Evolutionary conservation across 345 rosid species (phyloP), one percentile per base, ranked within the genome.

Genomic region (Streptanthus diversifolius): DNA sequence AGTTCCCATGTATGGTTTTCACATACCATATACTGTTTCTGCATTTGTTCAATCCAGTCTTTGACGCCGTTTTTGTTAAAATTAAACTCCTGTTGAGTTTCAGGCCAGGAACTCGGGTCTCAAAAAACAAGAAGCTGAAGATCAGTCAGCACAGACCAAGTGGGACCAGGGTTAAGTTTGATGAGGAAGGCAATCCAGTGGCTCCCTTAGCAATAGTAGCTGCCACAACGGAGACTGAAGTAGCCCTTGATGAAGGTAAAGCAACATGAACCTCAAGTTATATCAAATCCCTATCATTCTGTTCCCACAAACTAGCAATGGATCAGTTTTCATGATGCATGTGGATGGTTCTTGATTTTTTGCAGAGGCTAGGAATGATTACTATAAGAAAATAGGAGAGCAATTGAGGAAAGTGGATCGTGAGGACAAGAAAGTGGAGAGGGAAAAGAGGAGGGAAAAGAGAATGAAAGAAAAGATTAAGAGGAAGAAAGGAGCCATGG

Each of bases 121-220:
- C 72, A 75, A 93, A 91, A 85, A 91, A 88, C 81, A 93, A 88
- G 80, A 91, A 88, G 82, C 83, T 91, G 74, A 93, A 88, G 87
- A 93, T 93, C 74, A 91, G 87, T 66, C 79, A 77, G 22, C 84
- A 95, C 73, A 89, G 95, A 69, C 97, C 96, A 32, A 76, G 67
- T 19, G 99, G 99, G 63, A 70, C 89, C 17, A 82, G 93, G 75
- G 84, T 85, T 52, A 89, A 88, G 77, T 90, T 89, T 47, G 96
- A 95, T 52, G 97, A 95, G 63, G 88, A 88, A 71, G 96, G 97
- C 70, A 88, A 89, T 37, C 58, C 95, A 5, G 81, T 83, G 62
- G 86, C 93, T 63, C 97, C 99, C 9, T 84, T 91, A 39, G 96
- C 98, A 57, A 81, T 80, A 76, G 56, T 93, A 66, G 98, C 92